Base-by-base conservation (phyloP, 2,329 filamentous ascomycete genomes). In the Phialophora chinensis region DNA sequence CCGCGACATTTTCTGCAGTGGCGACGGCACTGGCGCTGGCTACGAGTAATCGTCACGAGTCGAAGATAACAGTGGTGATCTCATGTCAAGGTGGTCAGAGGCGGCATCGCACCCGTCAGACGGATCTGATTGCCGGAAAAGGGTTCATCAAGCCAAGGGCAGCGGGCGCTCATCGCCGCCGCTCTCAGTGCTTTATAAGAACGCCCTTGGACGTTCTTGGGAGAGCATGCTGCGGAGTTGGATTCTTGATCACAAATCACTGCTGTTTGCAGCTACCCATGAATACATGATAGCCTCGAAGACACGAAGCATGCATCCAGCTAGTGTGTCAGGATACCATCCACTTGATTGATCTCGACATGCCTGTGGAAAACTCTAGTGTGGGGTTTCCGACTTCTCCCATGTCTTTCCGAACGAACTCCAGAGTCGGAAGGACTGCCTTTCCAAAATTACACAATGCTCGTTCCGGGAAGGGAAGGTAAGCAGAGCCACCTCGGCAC, bases 301-400 rank as follows among this genome's bases (percentile, higher is more conserved):
- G 2, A n/a, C 38, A n/a, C 14, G 17, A 50, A 33, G 57, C 42
- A 20, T 29, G 57, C 27, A 47, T 20, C 44, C 47, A 47, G n/a
- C 33, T 59, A 47, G 56, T 23, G 20, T 52, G 49, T 11, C 49
- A 20, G 20, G 12, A 27, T 12, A 27, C 49, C 44, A 25, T 25
- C 49, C 49, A 27, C 20, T 52, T 11, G n/a, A 44, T 20, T 52
- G 49, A n/a, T 4, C 49, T n/a, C 1, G 20, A 8, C 6, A 20
- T 50, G 20, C n/a, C 23, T 5, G 35, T 54, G 33, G 53, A 33
- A 55, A 54, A 29, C 23, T 31, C 47, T 65, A 60, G 62, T 60
- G 56, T 65, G 62, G 62, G 62, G 62, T 60, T 60, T 60, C 14
- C n/a, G 56, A 12, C 11, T 49, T 29, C 23, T 27, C 52, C n/a